These are phyloP conservation scores for Plasmodiophora brassicae DNA, from an alignment of 208 protist genomes.

Conservation along the genomic window DNA sequence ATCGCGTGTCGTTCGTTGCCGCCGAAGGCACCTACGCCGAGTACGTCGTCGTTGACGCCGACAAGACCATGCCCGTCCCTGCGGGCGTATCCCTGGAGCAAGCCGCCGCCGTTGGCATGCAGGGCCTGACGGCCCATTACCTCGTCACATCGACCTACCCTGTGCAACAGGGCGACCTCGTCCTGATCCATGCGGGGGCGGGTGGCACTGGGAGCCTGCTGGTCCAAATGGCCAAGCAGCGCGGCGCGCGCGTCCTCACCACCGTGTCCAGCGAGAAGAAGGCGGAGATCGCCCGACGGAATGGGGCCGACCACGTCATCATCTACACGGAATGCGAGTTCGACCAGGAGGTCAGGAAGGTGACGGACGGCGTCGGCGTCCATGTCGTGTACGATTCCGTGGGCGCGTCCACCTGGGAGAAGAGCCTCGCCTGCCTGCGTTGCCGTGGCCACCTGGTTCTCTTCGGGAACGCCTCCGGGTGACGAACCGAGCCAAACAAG, in stretches of 20 bases:
- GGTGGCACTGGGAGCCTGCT: not conserved
- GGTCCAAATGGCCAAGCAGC: not conserved
- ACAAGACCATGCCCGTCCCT: not conserved
- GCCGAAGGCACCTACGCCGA: not conserved
- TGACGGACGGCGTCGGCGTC: not conserved
- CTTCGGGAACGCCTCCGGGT: not conserved
- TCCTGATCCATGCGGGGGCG: not conserved
- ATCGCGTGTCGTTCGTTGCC: not conserved
- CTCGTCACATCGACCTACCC: not conserved
- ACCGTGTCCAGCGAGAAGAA: not conserved
- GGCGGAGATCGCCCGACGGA: not conserved
- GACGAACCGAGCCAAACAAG: no score
- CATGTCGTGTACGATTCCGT: not conserved
- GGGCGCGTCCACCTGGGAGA: not conserved
- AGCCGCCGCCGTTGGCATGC: not conserved
- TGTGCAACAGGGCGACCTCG: not conserved
- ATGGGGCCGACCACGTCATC: not conserved
- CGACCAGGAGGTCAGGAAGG: not conserved
- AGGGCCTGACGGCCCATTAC: not conserved
- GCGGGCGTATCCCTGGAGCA: not conserved
- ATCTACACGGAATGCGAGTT: not conserved
- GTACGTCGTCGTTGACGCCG: not conserved
- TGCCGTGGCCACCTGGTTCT: not conserved
- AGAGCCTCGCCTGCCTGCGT: not conserved
- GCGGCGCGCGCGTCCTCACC: not conserved